Percentiles rank a stretch among this genome's conserved stretches.
phyloP scores from a whole-genome alignment of 2,329 filamentous ascomycete genomes.

The Rhexocercosporidium sp. region DNA sequence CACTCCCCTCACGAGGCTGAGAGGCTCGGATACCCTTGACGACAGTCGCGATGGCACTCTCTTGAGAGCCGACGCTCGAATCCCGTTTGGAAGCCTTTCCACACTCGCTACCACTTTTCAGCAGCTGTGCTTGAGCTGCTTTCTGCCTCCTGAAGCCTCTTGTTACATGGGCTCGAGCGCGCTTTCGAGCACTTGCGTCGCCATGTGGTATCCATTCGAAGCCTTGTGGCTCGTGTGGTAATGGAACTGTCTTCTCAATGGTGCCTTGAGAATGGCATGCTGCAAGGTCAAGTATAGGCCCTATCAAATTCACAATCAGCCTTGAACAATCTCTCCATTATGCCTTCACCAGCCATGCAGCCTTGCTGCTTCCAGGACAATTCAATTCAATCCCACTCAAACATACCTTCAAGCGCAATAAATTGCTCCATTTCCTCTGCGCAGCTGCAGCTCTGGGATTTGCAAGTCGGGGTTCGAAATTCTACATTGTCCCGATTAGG shows the following conservation, averaged over 20 bases:
- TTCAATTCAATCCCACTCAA: too few relatives aligned
- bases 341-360: neutral
- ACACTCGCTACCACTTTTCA: conserved; percentile 6
- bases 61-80: neutral
- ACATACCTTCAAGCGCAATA: neutral
- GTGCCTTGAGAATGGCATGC: neutral
- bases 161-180: conserved; percentile 25
- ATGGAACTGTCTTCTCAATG: neutral
- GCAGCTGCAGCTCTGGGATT: neutral
- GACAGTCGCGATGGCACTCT: neutral
- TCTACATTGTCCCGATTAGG: conserved; percentile 18
- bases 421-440: neutral
- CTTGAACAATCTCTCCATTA: neutral
- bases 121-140: conserved; percentile 15
- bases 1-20: neutral
- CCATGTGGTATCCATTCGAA: conserved; percentile 29
- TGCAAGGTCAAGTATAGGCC: neutral
- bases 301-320: conserved; percentile 10
- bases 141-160: conserved; percentile 24
- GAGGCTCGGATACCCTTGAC: neutral
- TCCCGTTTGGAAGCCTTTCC: neutral
- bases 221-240: conserved; percentile 1
- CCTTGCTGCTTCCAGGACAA: neutral
- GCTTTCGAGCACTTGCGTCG: conserved; percentile 14
- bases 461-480: neutral